phyloP scores from a whole-genome alignment of 768 basidiomycete species.

The Dendrothele bispora region DNA sequence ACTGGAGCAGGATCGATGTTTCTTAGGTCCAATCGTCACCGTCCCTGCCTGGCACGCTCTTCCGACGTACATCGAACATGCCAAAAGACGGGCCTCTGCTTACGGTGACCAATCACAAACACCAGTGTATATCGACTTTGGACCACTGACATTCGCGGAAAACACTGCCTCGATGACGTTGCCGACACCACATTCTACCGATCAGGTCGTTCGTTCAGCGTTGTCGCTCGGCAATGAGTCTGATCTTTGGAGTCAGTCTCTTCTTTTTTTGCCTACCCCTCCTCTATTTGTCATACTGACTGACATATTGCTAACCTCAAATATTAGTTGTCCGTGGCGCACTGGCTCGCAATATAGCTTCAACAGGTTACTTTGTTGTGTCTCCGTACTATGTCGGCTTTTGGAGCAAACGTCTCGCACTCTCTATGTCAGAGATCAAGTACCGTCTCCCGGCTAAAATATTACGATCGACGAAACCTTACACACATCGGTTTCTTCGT shows the following conservation, averaged over 20 bases:
- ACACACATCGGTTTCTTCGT: constrained; percentile 25
- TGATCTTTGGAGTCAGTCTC: constrained; percentile 35
- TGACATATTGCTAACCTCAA: not conserved
- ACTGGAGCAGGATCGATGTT: constrained; percentile 20
- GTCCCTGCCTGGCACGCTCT: constrained; percentile 27
- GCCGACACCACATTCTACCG: constrained; percentile 20
- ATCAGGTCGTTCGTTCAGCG: constrained; percentile 28
- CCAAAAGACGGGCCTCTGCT: constrained; percentile 21
- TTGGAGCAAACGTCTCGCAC: constrained; percentile 44
- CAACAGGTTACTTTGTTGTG: constrained; percentile 43
- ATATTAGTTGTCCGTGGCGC: constrained; percentile 35
- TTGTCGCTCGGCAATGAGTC: constrained; percentile 31
- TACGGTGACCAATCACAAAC: constrained; percentile 4
- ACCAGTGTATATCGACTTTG: constrained; percentile 41
- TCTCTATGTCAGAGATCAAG: constrained; percentile 31
- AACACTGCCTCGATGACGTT: constrained; percentile 1
- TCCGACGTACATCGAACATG: constrained; percentile 23
- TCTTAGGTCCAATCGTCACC: constrained; percentile 31
- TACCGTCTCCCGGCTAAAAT: constrained; percentile 43
- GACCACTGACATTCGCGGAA: constrained; percentile 37
- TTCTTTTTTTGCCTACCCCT: not conserved
- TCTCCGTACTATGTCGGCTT: constrained; percentile 40
- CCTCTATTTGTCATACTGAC: too few relatives aligned
- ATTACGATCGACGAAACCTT: constrained; percentile 38
- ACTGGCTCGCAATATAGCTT: constrained; percentile 31